phyloP scores from a whole-genome alignment of 768 basidiomycete species.

The Leccinum arenicola region DNA sequence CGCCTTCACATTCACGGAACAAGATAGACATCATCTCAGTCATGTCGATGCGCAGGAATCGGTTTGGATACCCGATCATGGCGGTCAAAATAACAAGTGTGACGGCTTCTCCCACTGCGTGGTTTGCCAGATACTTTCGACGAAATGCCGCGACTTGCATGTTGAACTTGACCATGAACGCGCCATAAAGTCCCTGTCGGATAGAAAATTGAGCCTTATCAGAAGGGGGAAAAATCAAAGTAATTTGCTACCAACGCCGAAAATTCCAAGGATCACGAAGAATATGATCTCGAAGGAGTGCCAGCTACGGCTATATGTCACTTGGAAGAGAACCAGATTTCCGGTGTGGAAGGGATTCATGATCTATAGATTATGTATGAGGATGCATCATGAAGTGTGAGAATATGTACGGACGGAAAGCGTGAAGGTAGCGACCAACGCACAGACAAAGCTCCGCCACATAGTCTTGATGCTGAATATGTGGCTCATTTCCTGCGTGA shows the following conservation, averaged over 20 bases:
- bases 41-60: conserved; percentile 96
- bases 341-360: conserved; percentile 99
- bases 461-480: conserved; percentile 96
- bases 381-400: conserved; percentile 18
- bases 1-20: conserved; percentile 94
- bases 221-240: background rate
- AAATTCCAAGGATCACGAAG: conserved; percentile 92
- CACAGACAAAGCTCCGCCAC: conserved; percentile 98
- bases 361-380: conserved; percentile 49
- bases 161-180: conserved; percentile 96
- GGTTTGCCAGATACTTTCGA: conserved; percentile 78
- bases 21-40: conserved; percentile 93
- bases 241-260: conserved; percentile 63
- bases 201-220: conserved; percentile 11
- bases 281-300: conserved; percentile 99
- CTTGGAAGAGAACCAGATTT: conserved; percentile 96
- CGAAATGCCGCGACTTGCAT: conserved; percentile 94
- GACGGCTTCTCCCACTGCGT: conserved; percentile 89
- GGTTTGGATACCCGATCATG: conserved; percentile 89
- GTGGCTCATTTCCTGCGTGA: conserved; percentile 93
- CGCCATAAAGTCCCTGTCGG: conserved; percentile 89
- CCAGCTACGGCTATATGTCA: conserved; percentile 97
- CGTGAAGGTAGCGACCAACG: conserved; percentile 93
- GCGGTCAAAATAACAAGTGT: conserved; percentile 85
- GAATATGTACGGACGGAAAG: conserved; percentile 66